These are phyloP conservation scores for Argentina anserina DNA, from an alignment of 306 rosid genomes.

Conservation along the genomic window DNA sequence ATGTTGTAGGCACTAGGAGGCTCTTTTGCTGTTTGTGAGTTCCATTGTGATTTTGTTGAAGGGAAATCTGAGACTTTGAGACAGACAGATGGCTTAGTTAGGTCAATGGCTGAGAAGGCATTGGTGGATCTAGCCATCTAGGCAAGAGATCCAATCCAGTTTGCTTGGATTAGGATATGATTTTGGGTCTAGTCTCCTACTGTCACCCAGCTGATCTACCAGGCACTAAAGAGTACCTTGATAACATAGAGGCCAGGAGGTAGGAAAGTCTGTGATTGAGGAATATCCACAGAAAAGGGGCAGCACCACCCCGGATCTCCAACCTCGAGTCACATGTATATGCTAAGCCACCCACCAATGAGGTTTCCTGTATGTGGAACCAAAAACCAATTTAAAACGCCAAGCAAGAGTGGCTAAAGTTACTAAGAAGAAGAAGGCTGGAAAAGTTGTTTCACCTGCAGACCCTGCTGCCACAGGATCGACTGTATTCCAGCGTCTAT, in stretches of 20 bases:
- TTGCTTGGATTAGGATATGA: slow-evolving; percentile 69
- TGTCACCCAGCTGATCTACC: slow-evolving; percentile 76
- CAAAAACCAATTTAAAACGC: slow-evolving; percentile 54
- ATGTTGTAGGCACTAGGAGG: not conserved
- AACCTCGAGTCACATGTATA: slow-evolving; percentile 62
- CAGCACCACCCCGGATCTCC: slow-evolving; percentile 31
- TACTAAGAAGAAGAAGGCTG: slow-evolving; percentile 67
- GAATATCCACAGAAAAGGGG: slow-evolving; percentile 65
- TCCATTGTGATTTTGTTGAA: not conserved
- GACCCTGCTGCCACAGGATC: slow-evolving; percentile 93
- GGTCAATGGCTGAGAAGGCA: no score
- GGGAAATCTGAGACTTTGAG: no score
- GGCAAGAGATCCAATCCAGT: slow-evolving; percentile 31
- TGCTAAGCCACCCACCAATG: slow-evolving; percentile 72
- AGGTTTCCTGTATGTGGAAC: slow-evolving; percentile 41
- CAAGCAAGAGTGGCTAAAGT: slow-evolving; percentile 46
- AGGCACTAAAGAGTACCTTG: slow-evolving; percentile 90
- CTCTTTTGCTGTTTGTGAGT: not conserved
- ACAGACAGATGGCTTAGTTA: no score
- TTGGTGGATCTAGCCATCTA: no score
- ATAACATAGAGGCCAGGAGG: slow-evolving; percentile 51
- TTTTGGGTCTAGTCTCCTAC: slow-evolving; percentile 81
- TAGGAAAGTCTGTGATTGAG: slow-evolving; percentile 73
- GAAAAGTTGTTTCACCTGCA: slow-evolving; percentile 71
- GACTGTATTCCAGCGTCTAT: slow-evolving; percentile 79